Conservation (phyloP, 768 basidiomycete genomes). For the Suillus alpinus region DNA sequence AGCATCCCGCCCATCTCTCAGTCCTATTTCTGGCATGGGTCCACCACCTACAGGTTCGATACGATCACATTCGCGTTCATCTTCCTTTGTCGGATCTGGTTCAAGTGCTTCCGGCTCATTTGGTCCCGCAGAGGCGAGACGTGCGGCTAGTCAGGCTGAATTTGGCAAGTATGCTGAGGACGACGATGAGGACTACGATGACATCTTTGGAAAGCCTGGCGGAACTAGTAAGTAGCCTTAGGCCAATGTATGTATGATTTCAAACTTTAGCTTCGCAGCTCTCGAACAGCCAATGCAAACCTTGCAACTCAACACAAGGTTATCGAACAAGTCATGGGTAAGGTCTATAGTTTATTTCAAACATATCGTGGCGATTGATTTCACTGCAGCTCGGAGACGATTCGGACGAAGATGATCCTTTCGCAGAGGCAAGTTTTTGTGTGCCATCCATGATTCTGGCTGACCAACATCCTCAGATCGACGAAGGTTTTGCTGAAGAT, state of each 20-base stretch:
- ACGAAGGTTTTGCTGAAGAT: conserved; percentile 89
- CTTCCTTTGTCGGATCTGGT: conserved; percentile 48
- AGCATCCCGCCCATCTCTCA: conserved; percentile 52
- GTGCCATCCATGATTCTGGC: conserved; percentile 1
- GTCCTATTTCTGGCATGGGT: conserved; percentile 36
- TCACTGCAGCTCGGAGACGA: conserved; percentile 65
- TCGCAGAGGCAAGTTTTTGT: conserved; percentile 68
- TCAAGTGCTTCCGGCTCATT: conserved; percentile 49
- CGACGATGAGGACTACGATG: conserved; percentile 92
- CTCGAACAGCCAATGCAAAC: conserved; percentile 65
- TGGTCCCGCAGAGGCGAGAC: conserved; percentile 62
- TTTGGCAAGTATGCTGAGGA: conserved; percentile 86
- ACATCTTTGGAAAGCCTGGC: conserved; percentile 83
- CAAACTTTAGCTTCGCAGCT: conserved; percentile 32
- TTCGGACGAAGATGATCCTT: conserved; percentile 92
- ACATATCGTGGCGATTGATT: conserved; percentile 2
- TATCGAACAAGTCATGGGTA: conserved; percentile 92
- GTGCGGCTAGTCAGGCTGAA: conserved; percentile 54
- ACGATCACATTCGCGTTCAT: conserved; percentile 55
- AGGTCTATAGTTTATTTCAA: conserved; percentile 10
- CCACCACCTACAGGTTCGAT: conserved; percentile 23
- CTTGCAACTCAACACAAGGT: conserved; percentile 78
- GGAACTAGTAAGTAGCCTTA: conserved; percentile 52
- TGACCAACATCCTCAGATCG: conserved; percentile 52
- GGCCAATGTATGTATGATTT: conserved; percentile 1